Evolutionary conservation across 2,329 filamentous ascomycete species (phyloP).

Genomic region (Aspergillus piperis): DNA sequence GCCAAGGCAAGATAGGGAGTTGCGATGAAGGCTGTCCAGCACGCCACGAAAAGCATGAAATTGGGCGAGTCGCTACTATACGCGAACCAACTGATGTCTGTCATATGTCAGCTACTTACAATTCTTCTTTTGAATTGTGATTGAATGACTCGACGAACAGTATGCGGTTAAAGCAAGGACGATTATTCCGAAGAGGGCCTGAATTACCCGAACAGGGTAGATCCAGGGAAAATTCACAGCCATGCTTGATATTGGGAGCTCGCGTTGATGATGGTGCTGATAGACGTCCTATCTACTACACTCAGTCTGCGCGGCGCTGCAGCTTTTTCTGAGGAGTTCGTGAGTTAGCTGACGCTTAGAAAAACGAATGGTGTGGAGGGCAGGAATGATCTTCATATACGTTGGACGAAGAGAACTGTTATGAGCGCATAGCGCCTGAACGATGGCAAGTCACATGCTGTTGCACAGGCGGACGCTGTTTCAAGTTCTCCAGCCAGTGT

Average conservation of each 20-base stretch:
- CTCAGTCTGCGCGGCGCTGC: not conserved
- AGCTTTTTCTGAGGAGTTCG: not conserved
- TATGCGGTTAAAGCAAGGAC: conserved; percentile 75
- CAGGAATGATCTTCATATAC: not conserved
- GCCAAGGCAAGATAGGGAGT: conserved; percentile 70
- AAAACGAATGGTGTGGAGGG: not conserved
- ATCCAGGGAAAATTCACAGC: conserved; percentile 28
- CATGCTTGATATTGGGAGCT: conserved; percentile 6
- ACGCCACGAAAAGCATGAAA: conserved; percentile 76
- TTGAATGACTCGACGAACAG: conserved; percentile 51
- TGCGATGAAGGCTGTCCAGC: conserved; percentile 72
- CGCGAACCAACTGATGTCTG: conserved; percentile 57
- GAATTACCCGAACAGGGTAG: conserved; percentile 63
- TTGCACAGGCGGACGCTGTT: not conserved
- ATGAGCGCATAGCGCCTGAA: not conserved
- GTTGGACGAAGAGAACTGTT: not conserved
- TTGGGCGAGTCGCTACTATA: conserved; percentile 54
- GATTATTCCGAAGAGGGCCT: conserved; percentile 69
- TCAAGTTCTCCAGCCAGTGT: not conserved
- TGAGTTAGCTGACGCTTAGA: not conserved
- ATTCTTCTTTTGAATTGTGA: not conserved
- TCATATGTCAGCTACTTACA: not conserved
- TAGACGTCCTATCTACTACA: not conserved
- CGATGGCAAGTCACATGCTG: not conserved
- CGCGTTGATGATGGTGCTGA: not conserved